Evolutionary conservation across 208 protist species (phyloP), one percentile per base, ranked within the genome.

Genomic region (Porcisia hertigi): DNA sequence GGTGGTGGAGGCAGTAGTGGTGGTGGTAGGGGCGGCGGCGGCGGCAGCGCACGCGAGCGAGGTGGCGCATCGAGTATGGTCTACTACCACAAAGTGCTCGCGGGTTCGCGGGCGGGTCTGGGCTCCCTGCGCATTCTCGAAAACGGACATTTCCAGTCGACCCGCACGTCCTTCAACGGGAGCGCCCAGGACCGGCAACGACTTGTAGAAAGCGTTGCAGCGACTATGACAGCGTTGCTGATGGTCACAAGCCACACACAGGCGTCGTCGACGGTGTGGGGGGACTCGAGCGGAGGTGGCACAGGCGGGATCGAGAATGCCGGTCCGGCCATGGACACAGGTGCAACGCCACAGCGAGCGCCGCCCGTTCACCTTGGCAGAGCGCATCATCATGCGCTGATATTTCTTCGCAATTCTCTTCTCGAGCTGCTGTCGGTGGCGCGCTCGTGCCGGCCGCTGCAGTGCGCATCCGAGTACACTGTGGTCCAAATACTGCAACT

Each of bases 201-300:
- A 11, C 69, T 71, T 43, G 43, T 45, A 6, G 67, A 65, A 18
- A 63, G n/a, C 20, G n/a, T 58, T 7, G 14, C 76, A 0, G 57
- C 76, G 25, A 54, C 58, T 16, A 59, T 75, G 39, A 12, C 52
- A 16, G 69, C 76, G 20, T 41, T 80, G 14, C 20, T 75, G 41
- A 63, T 80, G 69, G 47, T 80, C 14, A 45, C 59, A 4, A 64
- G 49, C 23, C 52, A 71, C 11, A 52, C 36, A n/a, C 76, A 80
- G 60, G 70, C 70, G 16, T 75, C 69, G 53, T 80, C 76, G 12
- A 43, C 5, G 5, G 69, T 71, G 76, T 80, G 76, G 76, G 36
- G 76, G 76, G 36, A 4, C 69, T 49, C 47, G 66, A 36, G 1
- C 23, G 47, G 66, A 43, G 47, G 47, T n/a, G 66, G 47, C 14